These are phyloP conservation scores for Leccinum pellstonianum DNA, from an alignment of 768 basidiomycete genomes.

Conservation along the genomic window DNA sequence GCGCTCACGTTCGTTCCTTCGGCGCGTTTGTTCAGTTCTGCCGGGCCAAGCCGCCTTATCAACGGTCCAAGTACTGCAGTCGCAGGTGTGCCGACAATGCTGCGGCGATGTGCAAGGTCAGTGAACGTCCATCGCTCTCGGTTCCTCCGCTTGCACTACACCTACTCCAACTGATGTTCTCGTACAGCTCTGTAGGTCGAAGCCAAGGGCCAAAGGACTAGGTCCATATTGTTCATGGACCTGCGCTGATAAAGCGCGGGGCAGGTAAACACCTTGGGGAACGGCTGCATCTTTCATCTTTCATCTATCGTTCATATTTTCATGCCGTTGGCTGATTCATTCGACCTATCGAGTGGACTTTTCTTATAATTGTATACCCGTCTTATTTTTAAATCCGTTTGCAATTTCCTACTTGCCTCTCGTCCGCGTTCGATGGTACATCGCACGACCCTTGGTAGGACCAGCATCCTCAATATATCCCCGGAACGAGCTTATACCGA, in stretches of 20 bases:
- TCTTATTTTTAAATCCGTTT: neutral
- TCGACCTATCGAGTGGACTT: neutral
- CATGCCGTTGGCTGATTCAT: constrained; percentile 7
- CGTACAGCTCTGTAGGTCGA: constrained; percentile 24
- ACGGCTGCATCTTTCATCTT: too few species aligned
- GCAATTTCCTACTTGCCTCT: neutral
- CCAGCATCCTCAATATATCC: constrained; percentile 36
- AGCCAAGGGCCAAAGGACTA: constrained; percentile 14
- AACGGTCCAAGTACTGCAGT: constrained; percentile 57
- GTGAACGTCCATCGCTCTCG: neutral
- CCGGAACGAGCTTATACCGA: constrained; percentile 48
- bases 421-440: neutral
- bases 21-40: constrained; percentile 35
- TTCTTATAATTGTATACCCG: constrained; percentile 4
- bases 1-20: neutral
- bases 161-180: neutral
- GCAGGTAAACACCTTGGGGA: constrained; percentile 7
- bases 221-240: constrained; percentile 28
- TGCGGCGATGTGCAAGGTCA: constrained; percentile 26
- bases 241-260: constrained; percentile 22
- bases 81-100: constrained; percentile 56
- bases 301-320: neutral
- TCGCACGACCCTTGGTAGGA: neutral
- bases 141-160: neutral
- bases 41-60: constrained; percentile 55